Evolutionary conservation across 257 asterid species (phyloP), one percentile per base, ranked within the genome.

Genomic region (Fraxinus quadrangulata): DNA sequence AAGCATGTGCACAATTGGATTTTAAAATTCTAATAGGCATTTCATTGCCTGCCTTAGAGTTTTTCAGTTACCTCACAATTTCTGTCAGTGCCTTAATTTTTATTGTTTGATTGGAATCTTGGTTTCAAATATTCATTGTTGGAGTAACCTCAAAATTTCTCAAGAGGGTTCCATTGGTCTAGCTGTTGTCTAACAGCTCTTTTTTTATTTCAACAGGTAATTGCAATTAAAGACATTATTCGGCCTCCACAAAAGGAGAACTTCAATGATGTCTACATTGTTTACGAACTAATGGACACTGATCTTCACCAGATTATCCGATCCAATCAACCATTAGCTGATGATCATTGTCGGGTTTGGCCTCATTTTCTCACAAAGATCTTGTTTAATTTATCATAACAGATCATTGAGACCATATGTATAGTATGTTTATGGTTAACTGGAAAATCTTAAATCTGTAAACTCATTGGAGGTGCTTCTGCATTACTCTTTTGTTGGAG

Each of bases 291-390:
- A 51, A 96, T 96, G 99, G 98, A 96, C 87, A 96, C 97, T 61
- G 98, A 96, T 89, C 98, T 96, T 82, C 97, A 92, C 83, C 98
- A 93, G 89, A 96, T 96, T 78, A 92, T 92, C 80, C 92, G 96
- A 78, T 93, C 98, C 83, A 92, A 76, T 87, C 98, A 96, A 77
- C 75, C 78, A 47, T 79, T 93, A 85, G 86, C 96, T 49, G 98
- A 96, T 80, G 98, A 96, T 83, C 99, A 93, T 73, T 93, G 97
- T 88, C 98, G 98, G 97, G 99, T 96, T 79, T 45, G 67, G 59
- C 86, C 84, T 84, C 56, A 33, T 72, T 83, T 82, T 82, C 85
- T 80, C 49, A 21, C 23, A 59, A 21, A 21, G 67, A 75, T 66
- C 70, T 71, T 10, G 23, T 31, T 59, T 69, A 40, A 33, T 59